These are phyloP conservation scores for Fragaria iinumae DNA, from an alignment of 306 rosid species.

Conservation along the genomic window DNA sequence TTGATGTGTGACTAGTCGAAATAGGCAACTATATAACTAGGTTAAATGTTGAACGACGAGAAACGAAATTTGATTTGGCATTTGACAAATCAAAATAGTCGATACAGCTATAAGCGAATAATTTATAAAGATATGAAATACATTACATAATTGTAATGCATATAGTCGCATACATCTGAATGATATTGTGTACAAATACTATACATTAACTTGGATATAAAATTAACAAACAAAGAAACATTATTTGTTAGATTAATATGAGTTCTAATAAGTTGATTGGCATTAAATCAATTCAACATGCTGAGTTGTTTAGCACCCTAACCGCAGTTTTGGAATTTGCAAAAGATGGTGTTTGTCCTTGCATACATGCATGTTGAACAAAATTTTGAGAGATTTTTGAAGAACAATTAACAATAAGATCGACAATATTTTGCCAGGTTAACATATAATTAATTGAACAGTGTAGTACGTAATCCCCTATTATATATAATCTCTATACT, in stretches of 20 bases:
- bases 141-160: background rate
- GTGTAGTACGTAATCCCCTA: background rate
- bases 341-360: constrained; percentile 36
- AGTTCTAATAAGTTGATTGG: background rate
- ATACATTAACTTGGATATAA: background rate
- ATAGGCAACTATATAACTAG: too few species aligned
- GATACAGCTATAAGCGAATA: too few species aligned
- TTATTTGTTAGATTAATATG: background rate
- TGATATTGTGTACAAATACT: background rate
- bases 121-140: background rate
- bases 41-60: too few species aligned
- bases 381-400: background rate
- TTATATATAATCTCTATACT: background rate
- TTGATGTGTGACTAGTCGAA: background rate
- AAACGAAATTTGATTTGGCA: background rate
- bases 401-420: constrained; percentile 3
- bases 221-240: background rate
- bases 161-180: background rate
- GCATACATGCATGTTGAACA: background rate
- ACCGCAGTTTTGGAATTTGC: constrained; percentile 16
- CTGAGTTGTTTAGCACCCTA: constrained; percentile 52
- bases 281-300: constrained; percentile 24
- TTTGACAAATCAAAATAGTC: background rate
- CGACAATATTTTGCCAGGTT: constrained; percentile 19
- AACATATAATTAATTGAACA: background rate